Evolutionary conservation across 2,329 filamentous ascomycete species (phyloP).

Genomic region (Microdochium bolleyi): DNA sequence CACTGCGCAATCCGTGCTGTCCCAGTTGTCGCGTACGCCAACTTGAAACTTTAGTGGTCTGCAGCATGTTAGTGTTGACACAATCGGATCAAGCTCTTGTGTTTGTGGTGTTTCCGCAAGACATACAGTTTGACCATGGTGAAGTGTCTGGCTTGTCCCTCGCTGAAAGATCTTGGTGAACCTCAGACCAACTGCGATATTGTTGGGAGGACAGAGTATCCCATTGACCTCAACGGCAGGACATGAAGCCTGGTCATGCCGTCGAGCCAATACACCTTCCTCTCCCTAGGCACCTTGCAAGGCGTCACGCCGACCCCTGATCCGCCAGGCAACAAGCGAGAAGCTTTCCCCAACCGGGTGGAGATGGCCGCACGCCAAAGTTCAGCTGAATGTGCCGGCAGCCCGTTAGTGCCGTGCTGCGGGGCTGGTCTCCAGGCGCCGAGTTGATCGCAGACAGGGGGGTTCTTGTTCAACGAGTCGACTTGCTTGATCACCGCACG

Average conservation of each 20-base stretch:
- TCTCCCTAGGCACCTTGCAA: not conserved
- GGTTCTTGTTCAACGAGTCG: no score
- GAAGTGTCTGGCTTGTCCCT: not conserved
- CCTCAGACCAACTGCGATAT: not conserved
- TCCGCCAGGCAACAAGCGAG: not conserved
- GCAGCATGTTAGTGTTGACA: not conserved
- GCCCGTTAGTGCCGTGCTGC: not conserved
- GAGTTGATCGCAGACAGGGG: no score
- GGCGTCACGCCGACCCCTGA: not conserved
- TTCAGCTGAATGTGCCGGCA: not conserved
- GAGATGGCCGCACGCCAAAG: not conserved
- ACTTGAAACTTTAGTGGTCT: constrained; percentile 35
- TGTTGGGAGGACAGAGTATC: not conserved
- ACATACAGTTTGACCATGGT: not conserved
- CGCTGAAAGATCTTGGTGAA: not conserved
- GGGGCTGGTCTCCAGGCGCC: no score
- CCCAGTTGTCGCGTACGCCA: constrained; percentile 34
- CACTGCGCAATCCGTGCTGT: constrained; percentile 20
- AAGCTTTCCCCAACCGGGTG: not conserved
- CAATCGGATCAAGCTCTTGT: no score
- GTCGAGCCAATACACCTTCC: not conserved
- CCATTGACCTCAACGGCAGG: constrained; percentile 2
- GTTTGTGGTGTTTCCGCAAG: not conserved
- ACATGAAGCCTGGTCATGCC: no score
- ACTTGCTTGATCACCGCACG: no score